phyloP scores from a whole-genome alignment of 2,329 filamentous ascomycete genomes.

The Sordariomycetes sp. region DNA sequence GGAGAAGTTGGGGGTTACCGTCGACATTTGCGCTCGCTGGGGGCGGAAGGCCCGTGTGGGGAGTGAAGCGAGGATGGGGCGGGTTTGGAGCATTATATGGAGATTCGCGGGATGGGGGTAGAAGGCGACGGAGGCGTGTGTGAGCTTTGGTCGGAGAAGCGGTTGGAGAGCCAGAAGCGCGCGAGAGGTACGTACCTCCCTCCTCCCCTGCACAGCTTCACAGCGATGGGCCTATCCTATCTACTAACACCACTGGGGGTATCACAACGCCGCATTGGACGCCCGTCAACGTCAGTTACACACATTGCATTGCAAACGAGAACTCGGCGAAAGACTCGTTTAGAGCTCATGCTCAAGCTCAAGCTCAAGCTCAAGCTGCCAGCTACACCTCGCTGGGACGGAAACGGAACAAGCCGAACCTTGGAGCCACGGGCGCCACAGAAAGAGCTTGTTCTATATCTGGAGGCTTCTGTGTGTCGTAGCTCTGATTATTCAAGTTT shows the following conservation, averaged over 20 bases:
- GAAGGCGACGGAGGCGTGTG: not conserved
- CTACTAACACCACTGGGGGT: too few species aligned
- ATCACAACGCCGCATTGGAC: too few species aligned
- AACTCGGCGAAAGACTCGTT: not conserved
- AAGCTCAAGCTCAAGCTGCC: not conserved
- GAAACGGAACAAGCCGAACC: not conserved
- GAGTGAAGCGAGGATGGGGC: not conserved
- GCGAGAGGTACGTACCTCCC: too few species aligned
- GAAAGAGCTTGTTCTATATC: not conserved
- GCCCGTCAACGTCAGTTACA: too few species aligned
- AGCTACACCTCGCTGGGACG: not conserved
- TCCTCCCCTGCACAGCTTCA: too few species aligned
- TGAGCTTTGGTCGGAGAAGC: not conserved
- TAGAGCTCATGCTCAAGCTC: not conserved
- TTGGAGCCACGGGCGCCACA: not conserved
- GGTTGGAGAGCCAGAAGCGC: not conserved
- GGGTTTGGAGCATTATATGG: not conserved
- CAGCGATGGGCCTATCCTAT: too few species aligned
- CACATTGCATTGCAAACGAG: not conserved
- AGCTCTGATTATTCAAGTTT: too few species aligned
- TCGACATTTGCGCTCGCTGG: slow-evolving; percentile 1
- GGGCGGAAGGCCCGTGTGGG: not conserved
- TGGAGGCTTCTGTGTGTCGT: not conserved
- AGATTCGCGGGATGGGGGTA: not conserved
- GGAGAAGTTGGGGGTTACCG: slow-evolving; percentile 21